Percentiles rank a stretch among this genome's conserved stretches.
These are phyloP conservation scores for Oryza australiensis DNA, from an alignment of 176 grass and related monocot species.

Conservation along the genomic window DNA sequence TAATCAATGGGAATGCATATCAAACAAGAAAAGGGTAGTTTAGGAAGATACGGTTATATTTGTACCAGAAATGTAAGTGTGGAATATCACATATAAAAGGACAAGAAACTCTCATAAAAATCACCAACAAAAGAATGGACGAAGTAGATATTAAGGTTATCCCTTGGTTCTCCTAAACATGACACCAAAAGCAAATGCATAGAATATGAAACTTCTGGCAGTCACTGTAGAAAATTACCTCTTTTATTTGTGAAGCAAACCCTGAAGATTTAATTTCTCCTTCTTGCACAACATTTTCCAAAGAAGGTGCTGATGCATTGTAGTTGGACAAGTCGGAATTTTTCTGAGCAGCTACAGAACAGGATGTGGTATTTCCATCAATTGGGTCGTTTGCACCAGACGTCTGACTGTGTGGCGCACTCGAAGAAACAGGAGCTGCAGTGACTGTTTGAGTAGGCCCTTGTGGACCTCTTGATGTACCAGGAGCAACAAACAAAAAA, in stretches of 20 bases:
- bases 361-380: slow-evolving; percentile 23
- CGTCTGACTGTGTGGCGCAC: slow-evolving; percentile 40
- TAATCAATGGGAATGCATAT: neutral
- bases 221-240: slow-evolving; percentile 41
- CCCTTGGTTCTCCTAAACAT: neutral
- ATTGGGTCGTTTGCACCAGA: slow-evolving; percentile 34
- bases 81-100: slow-evolving; percentile 5
- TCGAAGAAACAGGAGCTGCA: slow-evolving; percentile 43
- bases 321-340: slow-evolving; percentile 23
- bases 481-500: slow-evolving; percentile 43
- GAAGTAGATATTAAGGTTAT: neutral
- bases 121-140: neutral
- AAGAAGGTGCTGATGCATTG: slow-evolving; percentile 36
- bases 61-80: slow-evolving; percentile 9
- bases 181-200: neutral
- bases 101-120: neutral
- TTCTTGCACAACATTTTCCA: slow-evolving; percentile 25
- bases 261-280: slow-evolving; percentile 44
- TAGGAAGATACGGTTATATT: slow-evolving; percentile 4
- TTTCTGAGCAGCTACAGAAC: slow-evolving; percentile 35
- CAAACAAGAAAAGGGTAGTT: neutral
- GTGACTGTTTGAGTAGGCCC: slow-evolving; percentile 44
- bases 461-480: slow-evolving; percentile 47
- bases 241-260: slow-evolving; percentile 40
- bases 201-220: slow-evolving; percentile 26